A percentile compares a stretch with the other conserved stretches of the same genome.
These are phyloP conservation scores for Cladorrhinum sp. DNA, from an alignment of 2,329 filamentous ascomycete species.

Conservation along the genomic window DNA sequence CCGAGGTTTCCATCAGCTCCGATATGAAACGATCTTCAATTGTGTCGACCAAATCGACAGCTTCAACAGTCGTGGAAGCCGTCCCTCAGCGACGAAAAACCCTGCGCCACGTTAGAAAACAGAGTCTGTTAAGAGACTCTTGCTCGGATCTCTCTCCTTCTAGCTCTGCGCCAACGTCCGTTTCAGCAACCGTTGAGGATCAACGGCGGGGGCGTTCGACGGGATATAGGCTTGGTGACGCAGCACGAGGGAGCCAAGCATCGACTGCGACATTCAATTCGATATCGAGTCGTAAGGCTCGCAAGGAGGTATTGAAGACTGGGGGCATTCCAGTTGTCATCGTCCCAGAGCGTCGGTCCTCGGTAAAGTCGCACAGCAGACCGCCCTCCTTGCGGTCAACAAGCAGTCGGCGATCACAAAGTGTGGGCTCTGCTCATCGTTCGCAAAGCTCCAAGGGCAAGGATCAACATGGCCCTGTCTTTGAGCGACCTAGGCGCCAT, in stretches of 20 bases:
- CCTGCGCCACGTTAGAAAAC: slow-evolving; percentile 60
- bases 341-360: slow-evolving; percentile 57
- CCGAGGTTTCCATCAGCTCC: slow-evolving; percentile 40
- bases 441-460: slow-evolving; percentile 42
- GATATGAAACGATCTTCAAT: slow-evolving; percentile 50
- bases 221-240: slow-evolving; percentile 30
- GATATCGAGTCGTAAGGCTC: slow-evolving; percentile 50
- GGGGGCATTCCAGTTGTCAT: slow-evolving; percentile 62
- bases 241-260: slow-evolving; percentile 42
- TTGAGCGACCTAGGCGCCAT: slow-evolving; percentile 39
- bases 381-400: slow-evolving; percentile 58
- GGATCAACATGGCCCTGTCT: slow-evolving; percentile 40
- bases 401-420: slow-evolving; percentile 57
- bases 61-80: slow-evolving; percentile 54
- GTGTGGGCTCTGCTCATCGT: slow-evolving; percentile 46
- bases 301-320: slow-evolving; percentile 57
- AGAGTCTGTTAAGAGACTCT: slow-evolving; percentile 48
- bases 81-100: slow-evolving; percentile 50
- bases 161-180: slow-evolving; percentile 44
- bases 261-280: slow-evolving; percentile 51
- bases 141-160: slow-evolving; percentile 39
- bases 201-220: slow-evolving; percentile 11
- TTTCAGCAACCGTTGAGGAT: slow-evolving; percentile 31
- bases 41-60: slow-evolving; percentile 52
- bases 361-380: slow-evolving; percentile 45